A percentile compares a stretch with the other conserved stretches of the same genome.
Evolutionary conservation across 116 monocot species (phyloP).

Genomic region (Iris pallida): DNA sequence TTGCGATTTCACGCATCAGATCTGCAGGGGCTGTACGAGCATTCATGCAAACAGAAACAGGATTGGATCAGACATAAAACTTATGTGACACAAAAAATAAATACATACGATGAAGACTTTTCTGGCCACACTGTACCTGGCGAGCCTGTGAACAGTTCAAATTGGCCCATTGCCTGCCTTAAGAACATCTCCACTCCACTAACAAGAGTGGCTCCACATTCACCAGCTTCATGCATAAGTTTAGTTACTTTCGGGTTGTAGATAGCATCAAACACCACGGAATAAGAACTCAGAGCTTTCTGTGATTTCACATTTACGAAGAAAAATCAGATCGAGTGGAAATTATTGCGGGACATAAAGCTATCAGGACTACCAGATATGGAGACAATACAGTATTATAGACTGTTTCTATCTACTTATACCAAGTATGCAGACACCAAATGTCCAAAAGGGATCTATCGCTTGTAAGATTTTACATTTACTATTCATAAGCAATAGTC

Average conservation of each 20-base stretch:
- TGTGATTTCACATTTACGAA: conserved; percentile 19
- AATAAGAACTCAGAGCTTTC: conserved; percentile 65
- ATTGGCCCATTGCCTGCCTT: conserved; percentile 82
- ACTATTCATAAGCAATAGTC: no score
- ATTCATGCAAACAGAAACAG: not conserved
- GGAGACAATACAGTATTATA: no score
- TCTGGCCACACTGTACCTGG: conserved; percentile 35
- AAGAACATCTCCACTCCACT: conserved; percentile 93
- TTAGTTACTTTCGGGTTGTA: conserved; percentile 83
- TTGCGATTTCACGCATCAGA: not conserved
- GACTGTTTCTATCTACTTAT: no score
- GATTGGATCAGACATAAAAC: not conserved
- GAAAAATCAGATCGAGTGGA: no score
- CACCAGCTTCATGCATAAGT: conserved; percentile 71
- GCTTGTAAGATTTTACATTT: no score
- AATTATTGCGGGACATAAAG: no score
- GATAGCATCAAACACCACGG: conserved; percentile 83
- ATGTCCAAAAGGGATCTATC: no score
- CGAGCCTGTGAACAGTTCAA: conserved; percentile 77
- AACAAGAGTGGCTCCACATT: conserved; percentile 57
- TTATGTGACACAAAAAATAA: not conserved
- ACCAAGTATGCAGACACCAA: no score
- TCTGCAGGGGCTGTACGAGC: not conserved
- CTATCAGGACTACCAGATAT: no score
- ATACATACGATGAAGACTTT: not conserved